Evolutionary conservation across 1,139 yeast species (phyloP).

Genomic region (Candida glucosophila): DNA sequence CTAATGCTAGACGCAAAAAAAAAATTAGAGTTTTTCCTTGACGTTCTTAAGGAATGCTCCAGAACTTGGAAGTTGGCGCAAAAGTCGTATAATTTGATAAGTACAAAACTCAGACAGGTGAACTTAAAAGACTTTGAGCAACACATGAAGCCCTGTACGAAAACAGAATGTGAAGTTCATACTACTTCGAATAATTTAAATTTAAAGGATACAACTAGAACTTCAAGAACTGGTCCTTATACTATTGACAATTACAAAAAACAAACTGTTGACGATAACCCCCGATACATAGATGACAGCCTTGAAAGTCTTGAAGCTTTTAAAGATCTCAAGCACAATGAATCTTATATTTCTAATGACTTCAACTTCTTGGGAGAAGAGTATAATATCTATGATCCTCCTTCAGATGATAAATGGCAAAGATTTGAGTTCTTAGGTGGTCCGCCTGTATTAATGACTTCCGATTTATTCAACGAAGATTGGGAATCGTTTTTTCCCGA

Average conservation of each 20-base stretch:
- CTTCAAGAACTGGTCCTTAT: no score
- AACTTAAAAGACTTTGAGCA: conserved; percentile 1
- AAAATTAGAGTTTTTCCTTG: conserved; percentile 30
- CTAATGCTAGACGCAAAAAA: conserved; percentile 17
- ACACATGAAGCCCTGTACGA: not conserved
- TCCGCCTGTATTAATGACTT: conserved; percentile 46
- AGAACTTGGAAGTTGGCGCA: conserved; percentile 44
- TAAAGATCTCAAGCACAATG: not conserved
- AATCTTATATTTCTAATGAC: no score
- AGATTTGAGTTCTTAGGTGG: conserved; percentile 40
- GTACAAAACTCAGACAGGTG: conserved; percentile 22
- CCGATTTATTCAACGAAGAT: conserved; percentile 41
- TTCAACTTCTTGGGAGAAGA: no score
- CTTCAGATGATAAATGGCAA: no score
- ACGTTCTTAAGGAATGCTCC: conserved; percentile 28
- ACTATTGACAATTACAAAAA: not conserved
- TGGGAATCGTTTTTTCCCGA: conserved; percentile 45
- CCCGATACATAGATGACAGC: not conserved
- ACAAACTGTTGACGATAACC: not conserved
- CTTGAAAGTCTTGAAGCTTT: not conserved
- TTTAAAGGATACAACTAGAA: not conserved
- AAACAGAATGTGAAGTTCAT: not conserved
- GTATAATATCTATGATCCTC: not conserved
- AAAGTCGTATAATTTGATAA: conserved; percentile 35
- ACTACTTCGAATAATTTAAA: not conserved